Evolutionary conservation across 1,284 basidiomycete species (phyloP).

Genomic region (Pyrrhoderma noxium): DNA sequence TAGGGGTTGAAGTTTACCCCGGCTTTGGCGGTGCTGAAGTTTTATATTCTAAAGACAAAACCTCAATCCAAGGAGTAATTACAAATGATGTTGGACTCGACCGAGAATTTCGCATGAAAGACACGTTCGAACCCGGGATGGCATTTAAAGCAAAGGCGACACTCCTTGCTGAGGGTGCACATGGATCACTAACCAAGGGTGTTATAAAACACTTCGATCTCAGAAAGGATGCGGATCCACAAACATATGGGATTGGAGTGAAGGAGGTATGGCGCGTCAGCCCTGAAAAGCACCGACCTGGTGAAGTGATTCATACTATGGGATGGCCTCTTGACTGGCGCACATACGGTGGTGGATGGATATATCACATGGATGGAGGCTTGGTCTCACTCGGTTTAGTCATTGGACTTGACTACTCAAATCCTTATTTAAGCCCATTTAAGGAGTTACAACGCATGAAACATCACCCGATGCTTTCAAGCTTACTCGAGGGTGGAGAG

Average conservation of each 20-base stretch:
- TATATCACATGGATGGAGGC: conserved; percentile 94
- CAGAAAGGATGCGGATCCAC: conserved; percentile 74
- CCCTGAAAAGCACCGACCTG: conserved; percentile 69
- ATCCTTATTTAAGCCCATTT: conserved; percentile 92
- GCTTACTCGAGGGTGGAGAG: conserved; percentile 71
- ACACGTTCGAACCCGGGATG: conserved; percentile 95
- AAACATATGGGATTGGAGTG: conserved; percentile 94
- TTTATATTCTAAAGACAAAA: conserved; percentile 65
- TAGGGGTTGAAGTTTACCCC: conserved; percentile 95
- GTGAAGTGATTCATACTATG: conserved; percentile 88
- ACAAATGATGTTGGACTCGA: conserved; percentile 96
- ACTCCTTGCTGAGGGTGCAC: conserved; percentile 93
- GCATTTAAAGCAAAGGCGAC: conserved; percentile 92
- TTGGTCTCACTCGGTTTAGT: conserved; percentile 91
- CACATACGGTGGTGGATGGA: conserved; percentile 92
- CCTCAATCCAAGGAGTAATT: conserved; percentile 72
- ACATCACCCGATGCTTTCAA: conserved; percentile 89
- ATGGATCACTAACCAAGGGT: conserved; percentile 86
- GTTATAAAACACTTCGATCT: conserved; percentile 76
- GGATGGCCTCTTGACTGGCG: conserved; percentile 86
- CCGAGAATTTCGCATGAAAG: conserved; percentile 72
- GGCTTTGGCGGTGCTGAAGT: conserved; percentile 90
- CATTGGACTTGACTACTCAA: conserved; percentile 90
- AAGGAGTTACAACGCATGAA: conserved; percentile 94
- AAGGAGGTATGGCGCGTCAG: conserved; percentile 98